phyloP scores from a whole-genome alignment of 139 green algal genomes.

The Haematococcus sp. region DNA sequence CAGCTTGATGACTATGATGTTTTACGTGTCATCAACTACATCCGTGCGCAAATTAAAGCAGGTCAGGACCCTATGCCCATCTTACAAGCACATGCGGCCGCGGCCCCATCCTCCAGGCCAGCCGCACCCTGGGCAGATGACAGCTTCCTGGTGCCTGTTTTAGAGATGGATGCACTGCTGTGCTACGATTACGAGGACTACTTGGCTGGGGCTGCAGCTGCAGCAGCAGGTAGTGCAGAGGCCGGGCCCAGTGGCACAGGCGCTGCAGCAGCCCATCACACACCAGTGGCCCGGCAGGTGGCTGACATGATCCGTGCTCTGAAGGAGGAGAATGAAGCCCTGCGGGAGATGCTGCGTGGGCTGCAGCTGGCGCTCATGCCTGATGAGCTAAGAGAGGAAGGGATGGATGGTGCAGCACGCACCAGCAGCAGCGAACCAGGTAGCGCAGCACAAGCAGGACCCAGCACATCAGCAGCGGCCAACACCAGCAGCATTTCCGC shows the following conservation, averaged over 20 bases:
- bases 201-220: constrained; percentile 1
- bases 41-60: constrained; percentile 48
- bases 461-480: constrained; percentile 3
- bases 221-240: neutral
- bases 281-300: neutral
- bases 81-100: constrained; percentile 17
- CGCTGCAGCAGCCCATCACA: neutral
- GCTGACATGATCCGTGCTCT: neutral
- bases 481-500: neutral
- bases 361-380: constrained; percentile 24
- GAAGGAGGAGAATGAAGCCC: constrained; percentile 32
- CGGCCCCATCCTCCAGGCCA: too few species aligned
- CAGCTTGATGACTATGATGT: constrained; percentile 74
- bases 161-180: constrained; percentile 76
- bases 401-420: neutral
- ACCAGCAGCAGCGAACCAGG: neutral
- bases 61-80: constrained; percentile 46
- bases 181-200: constrained; percentile 71
- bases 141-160: constrained; percentile 55
- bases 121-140: constrained; percentile 54
- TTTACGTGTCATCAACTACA: constrained; percentile 83
- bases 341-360: constrained; percentile 11
- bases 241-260: neutral
- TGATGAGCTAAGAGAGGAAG: constrained; percentile 27
- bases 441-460: neutral